These are phyloP conservation scores for Adansonia madagascariensis DNA, from an alignment of 441 rosid genomes.

Conservation along the genomic window DNA sequence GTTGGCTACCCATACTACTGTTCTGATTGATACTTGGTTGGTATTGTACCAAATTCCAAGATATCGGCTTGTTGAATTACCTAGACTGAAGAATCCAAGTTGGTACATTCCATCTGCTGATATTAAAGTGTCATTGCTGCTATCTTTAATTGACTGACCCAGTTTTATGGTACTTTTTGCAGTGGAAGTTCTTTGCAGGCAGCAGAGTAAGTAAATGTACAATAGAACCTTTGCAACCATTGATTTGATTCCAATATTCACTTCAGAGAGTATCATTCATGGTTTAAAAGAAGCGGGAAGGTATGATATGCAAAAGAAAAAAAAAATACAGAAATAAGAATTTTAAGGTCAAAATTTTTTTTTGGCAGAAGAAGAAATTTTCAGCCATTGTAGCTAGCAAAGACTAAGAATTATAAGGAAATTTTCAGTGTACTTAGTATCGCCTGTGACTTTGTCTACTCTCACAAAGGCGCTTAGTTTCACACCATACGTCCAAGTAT, in stretches of 20 bases:
- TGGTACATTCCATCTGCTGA: slow-evolving; percentile 30
- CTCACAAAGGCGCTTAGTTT: too few species aligned
- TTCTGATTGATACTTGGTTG: background rate
- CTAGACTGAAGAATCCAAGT: slow-evolving; percentile 35
- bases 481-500: too few species aligned
- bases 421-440: too few species aligned
- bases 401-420: too few species aligned
- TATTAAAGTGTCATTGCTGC: slow-evolving; percentile 15
- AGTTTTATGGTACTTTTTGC: slow-evolving; percentile 20
- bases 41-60: slow-evolving; percentile 36
- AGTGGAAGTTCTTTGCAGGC: background rate
- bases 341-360: background rate
- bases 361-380: too few species aligned
- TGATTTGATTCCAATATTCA: background rate
- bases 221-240: slow-evolving; percentile 16
- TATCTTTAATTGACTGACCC: slow-evolving; percentile 27
- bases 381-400: too few species aligned
- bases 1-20: slow-evolving; percentile 41
- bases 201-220: slow-evolving; percentile 8
- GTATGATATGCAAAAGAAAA: background rate
- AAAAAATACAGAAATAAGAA: background rate
- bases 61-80: slow-evolving; percentile 28
- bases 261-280: background rate
- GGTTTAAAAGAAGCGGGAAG: background rate
- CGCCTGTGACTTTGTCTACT: too few species aligned